These are phyloP conservation scores for Lathyrus aphaca DNA, from an alignment of 306 rosid species.

Conservation along the genomic window DNA sequence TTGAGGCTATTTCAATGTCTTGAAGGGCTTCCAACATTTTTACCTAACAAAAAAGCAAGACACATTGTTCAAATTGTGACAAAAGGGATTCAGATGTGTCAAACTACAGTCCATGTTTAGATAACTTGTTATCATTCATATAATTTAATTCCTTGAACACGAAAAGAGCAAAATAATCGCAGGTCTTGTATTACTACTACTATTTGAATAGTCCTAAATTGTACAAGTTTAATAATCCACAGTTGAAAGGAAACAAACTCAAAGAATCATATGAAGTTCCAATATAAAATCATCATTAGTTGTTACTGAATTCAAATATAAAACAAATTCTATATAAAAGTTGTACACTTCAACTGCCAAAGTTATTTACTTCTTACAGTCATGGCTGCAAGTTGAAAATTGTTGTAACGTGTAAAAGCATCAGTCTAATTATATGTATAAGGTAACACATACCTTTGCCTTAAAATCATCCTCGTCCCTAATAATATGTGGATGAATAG, in stretches of 20 bases:
- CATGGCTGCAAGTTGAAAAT: slow-evolving; percentile 21
- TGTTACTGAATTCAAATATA: slow-evolving; percentile 1
- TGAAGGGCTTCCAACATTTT: slow-evolving; percentile 99
- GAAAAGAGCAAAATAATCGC: slow-evolving; percentile 17
- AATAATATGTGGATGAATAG: slow-evolving; percentile 86
- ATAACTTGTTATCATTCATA: slow-evolving; percentile 4
- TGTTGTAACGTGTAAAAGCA: slow-evolving; percentile 10
- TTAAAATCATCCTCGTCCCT: slow-evolving; percentile 86
- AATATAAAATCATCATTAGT: slow-evolving; percentile 3
- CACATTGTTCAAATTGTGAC: slow-evolving; percentile 23
- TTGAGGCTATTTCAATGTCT: slow-evolving; percentile 97
- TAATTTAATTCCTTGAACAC: slow-evolving; percentile 19
- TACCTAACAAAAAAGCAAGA: slow-evolving; percentile 59
- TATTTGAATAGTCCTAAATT: slow-evolving; percentile 15
- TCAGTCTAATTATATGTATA: slow-evolving; percentile 27
- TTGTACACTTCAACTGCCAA: slow-evolving; percentile 10
- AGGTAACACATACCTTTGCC: slow-evolving; percentile 66
- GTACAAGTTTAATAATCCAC: slow-evolving; percentile 8
- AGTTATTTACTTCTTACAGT: slow-evolving; percentile 6
- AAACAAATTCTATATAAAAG: slow-evolving; percentile 6
- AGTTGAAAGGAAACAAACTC: slow-evolving; percentile 28
- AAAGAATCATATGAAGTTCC: slow-evolving; percentile 6
- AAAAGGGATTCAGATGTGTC: slow-evolving; percentile 24
- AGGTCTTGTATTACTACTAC: slow-evolving; percentile 7
- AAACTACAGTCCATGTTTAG: slow-evolving; percentile 15